phyloP scores from a whole-genome alignment of 805 yeast genomes.

The Kazachstania bromeliacearum region DNA sequence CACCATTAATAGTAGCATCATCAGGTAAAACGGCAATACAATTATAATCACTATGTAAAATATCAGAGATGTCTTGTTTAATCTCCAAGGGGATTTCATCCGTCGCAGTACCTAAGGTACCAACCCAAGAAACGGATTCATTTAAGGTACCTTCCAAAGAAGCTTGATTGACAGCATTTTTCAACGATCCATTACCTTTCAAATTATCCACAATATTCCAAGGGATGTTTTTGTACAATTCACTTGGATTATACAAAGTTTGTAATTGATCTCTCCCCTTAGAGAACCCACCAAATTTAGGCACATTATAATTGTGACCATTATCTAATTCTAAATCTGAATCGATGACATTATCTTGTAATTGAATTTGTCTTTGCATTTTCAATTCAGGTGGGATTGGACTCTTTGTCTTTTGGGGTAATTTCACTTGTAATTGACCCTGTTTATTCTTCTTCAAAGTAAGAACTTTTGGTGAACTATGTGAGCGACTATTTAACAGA shows the following conservation, averaged over 20 bases:
- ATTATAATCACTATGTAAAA: conserved; percentile 39
- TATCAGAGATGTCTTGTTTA: conserved; percentile 41
- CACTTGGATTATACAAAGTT: conserved; percentile 36
- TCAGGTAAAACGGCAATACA: conserved; percentile 60
- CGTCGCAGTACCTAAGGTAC: conserved; percentile 86
- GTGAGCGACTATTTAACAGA: conserved; percentile 7
- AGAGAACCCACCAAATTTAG: conserved; percentile 65
- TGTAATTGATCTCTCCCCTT: conserved; percentile 36
- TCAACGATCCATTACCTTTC: conserved; percentile 80
- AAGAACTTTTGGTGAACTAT: conserved; percentile 2
- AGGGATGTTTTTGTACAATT: conserved; percentile 41
- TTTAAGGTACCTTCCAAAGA: conserved; percentile 31
- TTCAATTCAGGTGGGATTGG: neutral
- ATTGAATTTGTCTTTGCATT: conserved; percentile 1
- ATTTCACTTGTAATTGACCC: neutral
- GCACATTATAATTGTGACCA: conserved; percentile 22
- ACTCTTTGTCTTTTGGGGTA: neutral
- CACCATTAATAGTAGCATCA: conserved; percentile 79
- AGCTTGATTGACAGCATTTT: conserved; percentile 72
- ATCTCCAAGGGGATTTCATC: conserved; percentile 61
- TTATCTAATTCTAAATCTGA: conserved; percentile 15
- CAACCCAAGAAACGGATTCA: conserved; percentile 59
- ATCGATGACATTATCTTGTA: conserved; percentile 1
- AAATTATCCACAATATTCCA: conserved; percentile 61
- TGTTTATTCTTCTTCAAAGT: neutral